A percentile compares a stretch with the other conserved stretches of the same genome.
Conservation (phyloP, 2,329 filamentous ascomycete species). For the Akanthomyces lecanii region DNA sequence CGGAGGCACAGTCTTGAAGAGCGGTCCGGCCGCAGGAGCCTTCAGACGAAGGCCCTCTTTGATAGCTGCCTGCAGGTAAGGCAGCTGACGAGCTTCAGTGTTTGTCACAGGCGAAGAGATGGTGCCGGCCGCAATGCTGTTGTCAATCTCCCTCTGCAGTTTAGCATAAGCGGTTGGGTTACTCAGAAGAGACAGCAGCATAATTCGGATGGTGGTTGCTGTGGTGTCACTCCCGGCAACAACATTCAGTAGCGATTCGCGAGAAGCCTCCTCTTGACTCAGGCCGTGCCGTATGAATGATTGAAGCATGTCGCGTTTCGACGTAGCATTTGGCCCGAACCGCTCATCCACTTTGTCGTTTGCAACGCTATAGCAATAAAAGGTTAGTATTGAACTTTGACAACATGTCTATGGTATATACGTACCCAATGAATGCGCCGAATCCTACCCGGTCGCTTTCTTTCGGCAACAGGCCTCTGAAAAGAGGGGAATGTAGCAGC, state of each 20-base stretch:
- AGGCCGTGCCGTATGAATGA: slow-evolving; percentile 39
- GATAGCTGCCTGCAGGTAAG: slow-evolving; percentile 48
- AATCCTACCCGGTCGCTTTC: background rate
- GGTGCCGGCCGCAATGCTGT: slow-evolving; percentile 22
- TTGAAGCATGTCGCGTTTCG: slow-evolving; percentile 36
- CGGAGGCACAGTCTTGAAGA: slow-evolving; percentile 30
- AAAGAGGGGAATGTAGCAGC: slow-evolving; percentile 37
- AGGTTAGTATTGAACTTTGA: too few species aligned
- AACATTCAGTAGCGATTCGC: slow-evolving; percentile 24
- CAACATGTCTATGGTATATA: background rate
- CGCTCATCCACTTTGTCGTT: slow-evolving; percentile 21
- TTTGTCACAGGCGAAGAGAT: slow-evolving; percentile 31
- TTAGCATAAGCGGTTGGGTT: slow-evolving; percentile 43
- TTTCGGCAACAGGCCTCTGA: slow-evolving; percentile 30
- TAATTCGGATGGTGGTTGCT: slow-evolving; percentile 38
- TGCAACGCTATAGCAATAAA: background rate
- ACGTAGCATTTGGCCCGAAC: slow-evolving; percentile 21
- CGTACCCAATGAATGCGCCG: background rate
- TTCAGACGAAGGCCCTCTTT: slow-evolving; percentile 45
- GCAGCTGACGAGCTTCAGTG: slow-evolving; percentile 35
- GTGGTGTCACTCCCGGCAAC: slow-evolving; percentile 38
- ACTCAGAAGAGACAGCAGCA: slow-evolving; percentile 48
- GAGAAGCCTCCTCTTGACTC: slow-evolving; percentile 25
- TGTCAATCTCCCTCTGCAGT: slow-evolving; percentile 47
- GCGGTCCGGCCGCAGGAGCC: slow-evolving; percentile 36